Evolutionary conservation across 768 basidiomycete genomes (phyloP).

Genomic region (Hygrophorus russula): DNA sequence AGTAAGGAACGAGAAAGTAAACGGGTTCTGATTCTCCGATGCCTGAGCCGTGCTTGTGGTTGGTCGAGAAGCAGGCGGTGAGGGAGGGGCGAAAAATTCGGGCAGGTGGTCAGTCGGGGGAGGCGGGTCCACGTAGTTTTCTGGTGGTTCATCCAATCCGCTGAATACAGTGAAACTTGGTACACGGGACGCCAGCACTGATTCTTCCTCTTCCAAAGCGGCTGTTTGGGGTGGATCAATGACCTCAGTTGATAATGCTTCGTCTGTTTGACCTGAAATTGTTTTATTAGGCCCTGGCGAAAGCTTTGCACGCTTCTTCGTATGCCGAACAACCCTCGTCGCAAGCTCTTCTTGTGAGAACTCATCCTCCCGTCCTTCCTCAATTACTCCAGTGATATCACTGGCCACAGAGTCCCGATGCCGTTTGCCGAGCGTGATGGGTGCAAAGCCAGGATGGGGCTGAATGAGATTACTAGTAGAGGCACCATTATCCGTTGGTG

Average conservation of each 20-base stretch:
- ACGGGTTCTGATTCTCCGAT: conserved; percentile 43
- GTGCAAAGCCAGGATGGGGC: conserved; percentile 28
- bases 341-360: conserved; percentile 25
- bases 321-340: conserved; percentile 29
- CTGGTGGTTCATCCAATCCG: conserved; percentile 24
- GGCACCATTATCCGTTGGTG: conserved; percentile 2
- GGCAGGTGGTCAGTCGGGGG: conserved; percentile 43
- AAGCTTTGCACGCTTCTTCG: conserved; percentile 43
- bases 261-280: neutral
- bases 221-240: conserved; percentile 1
- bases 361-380: conserved; percentile 28
- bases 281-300: conserved; percentile 1
- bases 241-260: conserved; percentile 1
- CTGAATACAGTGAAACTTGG: conserved; percentile 39
- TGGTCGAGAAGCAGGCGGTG: conserved; percentile 21
- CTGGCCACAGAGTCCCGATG: conserved; percentile 40
- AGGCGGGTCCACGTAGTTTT: conserved; percentile 27
- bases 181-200: conserved; percentile 16
- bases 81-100: conserved; percentile 34
- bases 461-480: conserved; percentile 10
- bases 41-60: conserved; percentile 38
- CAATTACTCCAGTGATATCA: conserved; percentile 28
- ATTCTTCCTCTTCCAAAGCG: conserved; percentile 8
- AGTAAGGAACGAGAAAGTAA: conserved; percentile 38
- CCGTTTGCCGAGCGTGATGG: conserved; percentile 54